Conservation (phyloP, 2,329 filamentous ascomycete species). For the Aspergillus sp. region DNA sequence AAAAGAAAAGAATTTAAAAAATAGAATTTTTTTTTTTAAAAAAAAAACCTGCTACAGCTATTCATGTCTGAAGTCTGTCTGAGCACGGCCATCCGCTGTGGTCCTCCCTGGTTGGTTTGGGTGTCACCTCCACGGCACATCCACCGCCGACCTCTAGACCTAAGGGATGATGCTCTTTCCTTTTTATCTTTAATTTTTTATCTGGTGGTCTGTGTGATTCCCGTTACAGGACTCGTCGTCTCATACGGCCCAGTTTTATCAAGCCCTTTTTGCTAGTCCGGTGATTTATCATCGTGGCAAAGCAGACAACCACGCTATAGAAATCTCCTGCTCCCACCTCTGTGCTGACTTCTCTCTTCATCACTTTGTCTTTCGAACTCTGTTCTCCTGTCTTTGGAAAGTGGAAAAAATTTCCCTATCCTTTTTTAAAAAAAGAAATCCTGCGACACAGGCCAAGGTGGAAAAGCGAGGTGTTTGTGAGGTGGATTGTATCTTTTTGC, state of each 20-base stretch:
- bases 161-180: neutral
- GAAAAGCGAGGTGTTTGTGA: neutral
- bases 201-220: neutral
- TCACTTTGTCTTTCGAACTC: neutral
- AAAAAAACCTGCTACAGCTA: neutral
- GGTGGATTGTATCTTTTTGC: neutral
- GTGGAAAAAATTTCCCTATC: neutral
- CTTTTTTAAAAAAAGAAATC: neutral
- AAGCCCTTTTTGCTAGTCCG: constrained; percentile 2
- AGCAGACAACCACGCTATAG: constrained; percentile 3
- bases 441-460: neutral
- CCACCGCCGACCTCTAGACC: neutral
- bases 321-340: constrained; percentile 1
- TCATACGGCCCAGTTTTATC: neutral
- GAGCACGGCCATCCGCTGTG: neutral
- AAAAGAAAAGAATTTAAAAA: neutral
- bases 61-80: neutral
- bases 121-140: neutral
- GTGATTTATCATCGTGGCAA: constrained; percentile 16
- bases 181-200: constrained; percentile 1
- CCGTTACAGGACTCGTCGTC: neutral
- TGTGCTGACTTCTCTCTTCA: constrained; percentile 1
- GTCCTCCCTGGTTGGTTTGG: neutral
- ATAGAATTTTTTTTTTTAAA: too few species aligned
- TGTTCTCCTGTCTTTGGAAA: neutral